A percentile compares a stretch with the other conserved stretches of the same genome.
phyloP scores from a whole-genome alignment of 306 rosid genomes.

The Malus fusca region DNA sequence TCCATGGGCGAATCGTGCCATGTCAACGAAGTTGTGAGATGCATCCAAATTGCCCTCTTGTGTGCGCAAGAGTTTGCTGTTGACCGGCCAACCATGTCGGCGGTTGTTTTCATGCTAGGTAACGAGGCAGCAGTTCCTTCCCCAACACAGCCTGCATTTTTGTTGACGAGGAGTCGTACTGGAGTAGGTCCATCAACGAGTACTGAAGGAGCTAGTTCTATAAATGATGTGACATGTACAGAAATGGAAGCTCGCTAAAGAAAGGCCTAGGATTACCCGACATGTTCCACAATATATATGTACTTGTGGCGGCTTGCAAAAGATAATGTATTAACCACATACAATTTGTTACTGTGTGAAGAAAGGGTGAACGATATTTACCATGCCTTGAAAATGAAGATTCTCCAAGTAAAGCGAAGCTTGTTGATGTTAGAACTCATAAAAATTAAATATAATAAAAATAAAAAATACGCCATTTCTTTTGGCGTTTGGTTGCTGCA shows the following conservation, averaged over 20 bases:
- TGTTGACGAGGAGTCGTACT: slow-evolving; percentile 14
- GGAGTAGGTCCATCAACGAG: slow-evolving; percentile 20
- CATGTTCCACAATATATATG: too few species aligned
- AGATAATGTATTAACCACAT: too few species aligned
- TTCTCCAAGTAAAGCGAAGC: too few species aligned
- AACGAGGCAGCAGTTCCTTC: slow-evolving; percentile 42
- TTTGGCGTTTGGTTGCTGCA: too few species aligned
- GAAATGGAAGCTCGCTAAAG: slow-evolving; percentile 14
- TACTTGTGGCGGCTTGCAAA: too few species aligned
- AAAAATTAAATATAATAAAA: too few species aligned
- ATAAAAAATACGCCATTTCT: too few species aligned
- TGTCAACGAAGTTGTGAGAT: slow-evolving; percentile 32
- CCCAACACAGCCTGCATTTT: slow-evolving; percentile 64
- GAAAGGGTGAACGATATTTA: too few species aligned
- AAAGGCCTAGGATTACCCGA: too few species aligned
- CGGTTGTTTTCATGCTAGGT: slow-evolving; percentile 48
- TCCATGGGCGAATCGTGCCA: slow-evolving; percentile 20
- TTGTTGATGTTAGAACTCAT: too few species aligned
- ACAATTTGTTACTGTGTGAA: too few species aligned
- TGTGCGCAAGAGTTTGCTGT: slow-evolving; percentile 52
- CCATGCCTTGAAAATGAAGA: too few species aligned
- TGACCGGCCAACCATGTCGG: slow-evolving; percentile 66
- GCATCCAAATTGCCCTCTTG: slow-evolving; percentile 48
- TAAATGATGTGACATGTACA: slow-evolving; percentile 29
- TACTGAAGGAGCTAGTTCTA: slow-evolving; percentile 14